Conservation (phyloP, 169 alveolate species). For the Neospora caninum region DNA sequence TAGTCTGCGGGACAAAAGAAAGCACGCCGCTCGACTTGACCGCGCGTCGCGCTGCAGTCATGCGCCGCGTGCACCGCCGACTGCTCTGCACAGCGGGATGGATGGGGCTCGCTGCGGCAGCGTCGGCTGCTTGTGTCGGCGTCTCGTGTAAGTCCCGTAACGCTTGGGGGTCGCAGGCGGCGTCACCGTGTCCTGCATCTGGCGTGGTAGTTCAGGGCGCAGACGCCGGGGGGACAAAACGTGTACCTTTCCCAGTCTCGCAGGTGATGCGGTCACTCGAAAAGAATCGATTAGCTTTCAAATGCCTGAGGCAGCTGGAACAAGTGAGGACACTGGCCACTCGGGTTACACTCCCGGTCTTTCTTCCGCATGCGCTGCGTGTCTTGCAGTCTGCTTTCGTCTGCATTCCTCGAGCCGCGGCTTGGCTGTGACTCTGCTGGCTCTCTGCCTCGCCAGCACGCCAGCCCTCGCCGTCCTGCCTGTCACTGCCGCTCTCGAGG, state of each 20-base stretch:
- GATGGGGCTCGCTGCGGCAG: constrained; percentile 14
- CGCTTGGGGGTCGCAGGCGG: background rate
- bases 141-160: background rate
- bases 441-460: constrained; percentile 14
- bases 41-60: background rate
- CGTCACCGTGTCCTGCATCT: no score
- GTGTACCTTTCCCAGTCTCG: no score
- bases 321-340: no score
- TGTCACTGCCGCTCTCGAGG: constrained; percentile 33
- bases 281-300: no score
- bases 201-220: no score
- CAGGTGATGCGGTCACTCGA: no score
- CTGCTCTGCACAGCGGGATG: constrained; percentile 17
- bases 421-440: background rate
- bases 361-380: background rate
- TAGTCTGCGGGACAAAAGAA: background rate
- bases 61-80: constrained; percentile 11
- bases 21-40: background rate
- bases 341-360: no score
- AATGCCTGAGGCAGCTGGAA: no score
- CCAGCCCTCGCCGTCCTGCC: background rate
- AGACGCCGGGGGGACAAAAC: no score
- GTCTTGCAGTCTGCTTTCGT: background rate
- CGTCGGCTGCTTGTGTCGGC: background rate
- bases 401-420: background rate